These are phyloP conservation scores for Cryptosporidium felis DNA, from an alignment of 169 alveolate genomes.

Conservation along the genomic window DNA sequence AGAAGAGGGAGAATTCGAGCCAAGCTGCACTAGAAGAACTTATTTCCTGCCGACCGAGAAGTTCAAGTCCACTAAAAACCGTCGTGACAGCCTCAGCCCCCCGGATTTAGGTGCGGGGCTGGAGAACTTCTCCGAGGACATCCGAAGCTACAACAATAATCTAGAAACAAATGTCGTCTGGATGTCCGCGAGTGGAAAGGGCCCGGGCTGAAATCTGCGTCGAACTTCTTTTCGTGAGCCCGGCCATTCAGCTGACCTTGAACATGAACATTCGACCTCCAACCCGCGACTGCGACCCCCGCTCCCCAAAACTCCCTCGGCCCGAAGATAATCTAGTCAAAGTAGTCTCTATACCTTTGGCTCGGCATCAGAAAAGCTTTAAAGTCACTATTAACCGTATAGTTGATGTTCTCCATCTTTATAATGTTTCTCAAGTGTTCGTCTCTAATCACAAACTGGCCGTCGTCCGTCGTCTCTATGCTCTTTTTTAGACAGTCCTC, in stretches of 20 bases:
- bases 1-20: not conserved
- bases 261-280: no score
- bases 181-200: no score
- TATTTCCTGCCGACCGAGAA: not conserved
- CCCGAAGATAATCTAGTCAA: no score
- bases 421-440: constrained; percentile 33
- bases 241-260: no score
- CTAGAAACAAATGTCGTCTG: not conserved
- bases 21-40: not conserved
- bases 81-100: not conserved
- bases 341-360: not conserved
- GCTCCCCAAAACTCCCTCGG: no score
- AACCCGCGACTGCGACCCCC: no score
- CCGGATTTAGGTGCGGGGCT: not conserved
- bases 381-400: not conserved
- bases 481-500: constrained; percentile 59
- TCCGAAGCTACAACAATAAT: not conserved
- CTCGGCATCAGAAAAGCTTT: constrained; percentile 11
- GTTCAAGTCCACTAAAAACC: not conserved
- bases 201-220: no score
- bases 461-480: constrained; percentile 32
- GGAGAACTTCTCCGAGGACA: not conserved
- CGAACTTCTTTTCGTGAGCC: no score
- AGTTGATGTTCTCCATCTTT: constrained; percentile 32
- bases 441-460: constrained; percentile 17